Conservation (phyloP, 129 eudicot species). For the Rutidosis leptorrhynchoides region DNA sequence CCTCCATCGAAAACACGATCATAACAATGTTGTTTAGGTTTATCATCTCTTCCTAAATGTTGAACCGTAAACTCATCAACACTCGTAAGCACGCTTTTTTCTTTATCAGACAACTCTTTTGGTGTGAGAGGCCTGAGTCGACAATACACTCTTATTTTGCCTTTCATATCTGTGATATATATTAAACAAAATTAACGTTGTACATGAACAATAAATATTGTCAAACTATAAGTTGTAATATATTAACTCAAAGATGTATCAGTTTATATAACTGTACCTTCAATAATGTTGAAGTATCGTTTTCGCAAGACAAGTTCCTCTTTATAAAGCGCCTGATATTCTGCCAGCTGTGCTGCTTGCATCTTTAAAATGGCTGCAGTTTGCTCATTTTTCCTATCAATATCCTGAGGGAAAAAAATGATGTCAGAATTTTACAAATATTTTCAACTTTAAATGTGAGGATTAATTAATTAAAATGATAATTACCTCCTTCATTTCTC, state of each 20-base stretch:
- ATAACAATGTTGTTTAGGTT: slow-evolving; percentile 75
- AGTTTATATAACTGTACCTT: slow-evolving; percentile 47
- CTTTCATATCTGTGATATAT: slow-evolving; percentile 77
- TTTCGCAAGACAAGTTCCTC: slow-evolving; percentile 85
- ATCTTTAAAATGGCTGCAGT: slow-evolving; percentile 89
- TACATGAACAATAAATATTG: not conserved
- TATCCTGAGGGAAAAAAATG: slow-evolving; percentile 50
- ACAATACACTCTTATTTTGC: slow-evolving; percentile 91
- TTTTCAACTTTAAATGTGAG: slow-evolving; percentile 2
- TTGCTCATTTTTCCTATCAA: slow-evolving; percentile 96
- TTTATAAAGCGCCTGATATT: slow-evolving; percentile 77
- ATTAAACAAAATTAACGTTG: not conserved
- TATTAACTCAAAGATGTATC: not conserved
- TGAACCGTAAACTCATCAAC: slow-evolving; percentile 91
- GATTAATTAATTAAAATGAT: not conserved
- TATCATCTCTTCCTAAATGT: slow-evolving; percentile 86
- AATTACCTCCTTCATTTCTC: slow-evolving; percentile 96
- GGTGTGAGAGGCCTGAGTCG: slow-evolving; percentile 84
- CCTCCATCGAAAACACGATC: slow-evolving; percentile 85
- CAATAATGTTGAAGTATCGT: slow-evolving; percentile 82
- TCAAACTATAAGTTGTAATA: not conserved
- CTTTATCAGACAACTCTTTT: slow-evolving; percentile 63
- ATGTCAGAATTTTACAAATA: slow-evolving; percentile 10
- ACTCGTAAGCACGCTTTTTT: slow-evolving; percentile 51
- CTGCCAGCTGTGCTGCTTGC: slow-evolving; percentile 94